Conservation (phyloP, 495 filamentous ascomycete species). For the Aspergillus ellipticus region DNA sequence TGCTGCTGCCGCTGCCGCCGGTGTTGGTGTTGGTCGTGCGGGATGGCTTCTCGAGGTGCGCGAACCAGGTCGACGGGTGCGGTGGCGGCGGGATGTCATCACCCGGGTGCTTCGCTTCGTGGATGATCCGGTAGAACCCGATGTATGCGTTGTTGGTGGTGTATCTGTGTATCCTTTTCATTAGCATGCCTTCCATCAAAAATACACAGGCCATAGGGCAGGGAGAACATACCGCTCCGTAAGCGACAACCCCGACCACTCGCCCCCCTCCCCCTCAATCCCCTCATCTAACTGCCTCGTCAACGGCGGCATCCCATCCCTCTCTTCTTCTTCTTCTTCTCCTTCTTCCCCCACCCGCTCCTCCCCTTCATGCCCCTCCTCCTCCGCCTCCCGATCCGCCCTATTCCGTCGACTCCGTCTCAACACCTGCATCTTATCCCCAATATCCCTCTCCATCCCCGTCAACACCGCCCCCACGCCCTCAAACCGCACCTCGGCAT, state of each 20-base stretch:
- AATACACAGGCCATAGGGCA: background rate
- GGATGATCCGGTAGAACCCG: slow-evolving; percentile 70
- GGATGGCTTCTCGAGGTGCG: slow-evolving; percentile 36
- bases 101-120: slow-evolving; percentile 67
- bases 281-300: slow-evolving; percentile 24
- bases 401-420: slow-evolving; percentile 1
- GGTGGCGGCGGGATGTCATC: slow-evolving; percentile 62
- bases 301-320: slow-evolving; percentile 19
- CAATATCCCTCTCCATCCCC: slow-evolving; percentile 30
- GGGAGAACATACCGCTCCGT: slow-evolving; percentile 32
- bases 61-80: slow-evolving; percentile 70
- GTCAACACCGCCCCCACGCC: slow-evolving; percentile 28
- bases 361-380: slow-evolving; percentile 20
- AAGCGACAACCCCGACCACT: slow-evolving; percentile 35
- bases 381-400: slow-evolving; percentile 18
- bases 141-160: slow-evolving; percentile 75
- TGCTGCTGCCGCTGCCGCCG: slow-evolving; percentile 6
- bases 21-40: background rate
- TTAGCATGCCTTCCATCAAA: background rate
- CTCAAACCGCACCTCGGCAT: slow-evolving; percentile 33
- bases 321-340: slow-evolving; percentile 19
- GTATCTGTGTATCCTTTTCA: slow-evolving; percentile 53
- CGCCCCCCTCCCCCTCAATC: slow-evolving; percentile 20
- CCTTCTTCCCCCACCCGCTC: slow-evolving; percentile 26
- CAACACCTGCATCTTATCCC: slow-evolving; percentile 10